phyloP scores from a whole-genome alignment of 305 asterid species.

The Fraxinus greggii region DNA sequence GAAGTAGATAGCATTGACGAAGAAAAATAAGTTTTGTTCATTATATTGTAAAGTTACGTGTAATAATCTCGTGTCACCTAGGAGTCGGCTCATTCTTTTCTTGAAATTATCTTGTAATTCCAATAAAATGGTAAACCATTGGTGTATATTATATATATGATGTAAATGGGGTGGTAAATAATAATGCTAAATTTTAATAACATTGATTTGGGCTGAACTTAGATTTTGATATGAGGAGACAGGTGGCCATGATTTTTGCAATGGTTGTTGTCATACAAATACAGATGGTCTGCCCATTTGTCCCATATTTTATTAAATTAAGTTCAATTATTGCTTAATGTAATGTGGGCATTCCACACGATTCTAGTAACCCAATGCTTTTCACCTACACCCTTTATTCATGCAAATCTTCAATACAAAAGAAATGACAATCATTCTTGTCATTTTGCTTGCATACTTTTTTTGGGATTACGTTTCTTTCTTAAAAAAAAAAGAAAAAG shows the following conservation, averaged over 20 bases:
- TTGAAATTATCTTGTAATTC: not conserved
- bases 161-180: not conserved
- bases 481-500: not conserved
- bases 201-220: not conserved
- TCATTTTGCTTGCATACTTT: not conserved
- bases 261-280: not conserved
- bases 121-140: not conserved
- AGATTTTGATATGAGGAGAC: not conserved
- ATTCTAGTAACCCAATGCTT: not conserved
- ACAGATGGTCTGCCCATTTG: conserved; percentile 15
- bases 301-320: conserved; percentile 18
- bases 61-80: not conserved
- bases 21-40: not conserved
- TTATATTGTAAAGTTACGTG: not conserved
- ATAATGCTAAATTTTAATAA: too few relatives aligned
- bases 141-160: not conserved
- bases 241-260: not conserved
- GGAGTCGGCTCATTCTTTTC: not conserved
- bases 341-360: not conserved
- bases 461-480: not conserved
- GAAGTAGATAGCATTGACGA: not conserved
- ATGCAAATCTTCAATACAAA: not conserved
- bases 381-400: not conserved
- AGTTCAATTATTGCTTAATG: conserved; percentile 20
- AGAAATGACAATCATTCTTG: not conserved